Evolutionary conservation across 768 basidiomycete species (phyloP).

Genomic region (Boletus rubescentipes): DNA sequence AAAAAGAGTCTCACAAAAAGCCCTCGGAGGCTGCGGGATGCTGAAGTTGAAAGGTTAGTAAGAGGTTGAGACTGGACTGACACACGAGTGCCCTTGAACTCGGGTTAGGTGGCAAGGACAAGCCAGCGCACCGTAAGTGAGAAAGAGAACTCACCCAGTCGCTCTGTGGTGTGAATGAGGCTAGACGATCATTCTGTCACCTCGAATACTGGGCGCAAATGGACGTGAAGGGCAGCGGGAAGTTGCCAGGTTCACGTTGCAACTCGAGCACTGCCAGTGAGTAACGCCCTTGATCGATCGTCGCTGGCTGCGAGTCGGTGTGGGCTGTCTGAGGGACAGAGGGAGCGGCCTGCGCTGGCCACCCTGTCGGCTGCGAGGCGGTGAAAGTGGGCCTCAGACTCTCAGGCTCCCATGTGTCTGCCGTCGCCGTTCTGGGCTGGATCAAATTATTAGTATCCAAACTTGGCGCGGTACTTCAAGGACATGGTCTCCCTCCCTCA

Average conservation of each 20-base stretch:
- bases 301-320: slow-evolving; percentile 5
- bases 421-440: slow-evolving; percentile 7
- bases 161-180: slow-evolving; percentile 10
- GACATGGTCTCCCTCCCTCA: slow-evolving; percentile 7
- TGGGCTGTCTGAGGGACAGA: slow-evolving; percentile 3
- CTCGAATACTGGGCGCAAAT: slow-evolving; percentile 12
- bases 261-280: slow-evolving; percentile 1
- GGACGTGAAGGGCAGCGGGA: slow-evolving; percentile 19
- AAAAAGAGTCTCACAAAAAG: slow-evolving; percentile 5
- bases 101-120: not conserved
- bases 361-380: slow-evolving; percentile 12
- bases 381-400: not conserved
- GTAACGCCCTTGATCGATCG: slow-evolving; percentile 16
- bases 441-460: not conserved
- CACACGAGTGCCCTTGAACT: not conserved
- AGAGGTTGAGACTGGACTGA: not conserved
- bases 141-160: slow-evolving; percentile 16
- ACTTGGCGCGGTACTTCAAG: not conserved
- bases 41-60: slow-evolving; percentile 1
- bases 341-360: slow-evolving; percentile 9
- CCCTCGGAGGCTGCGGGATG: not conserved
- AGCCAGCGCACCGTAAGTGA: not conserved
- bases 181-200: slow-evolving; percentile 23
- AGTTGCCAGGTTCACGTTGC: slow-evolving; percentile 16
- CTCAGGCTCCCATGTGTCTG: slow-evolving; percentile 7